These are phyloP conservation scores for Starmera stellimalicola DNA, from an alignment of 1,139 yeast species.

Conservation along the genomic window DNA sequence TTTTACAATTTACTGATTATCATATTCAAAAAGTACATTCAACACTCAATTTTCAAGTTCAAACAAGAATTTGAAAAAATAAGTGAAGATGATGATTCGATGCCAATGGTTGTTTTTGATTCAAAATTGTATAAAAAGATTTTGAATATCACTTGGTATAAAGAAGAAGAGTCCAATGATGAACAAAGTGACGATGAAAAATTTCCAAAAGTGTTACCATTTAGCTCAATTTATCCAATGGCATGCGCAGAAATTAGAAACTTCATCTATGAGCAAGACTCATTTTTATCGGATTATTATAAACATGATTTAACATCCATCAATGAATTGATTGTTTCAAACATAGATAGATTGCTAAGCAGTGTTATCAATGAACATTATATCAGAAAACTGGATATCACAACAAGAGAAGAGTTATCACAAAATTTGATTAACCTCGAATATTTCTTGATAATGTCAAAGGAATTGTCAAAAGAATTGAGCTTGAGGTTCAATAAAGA, in stretches of 20 bases:
- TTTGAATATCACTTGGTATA: constrained; percentile 58
- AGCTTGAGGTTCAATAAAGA: constrained; percentile 22
- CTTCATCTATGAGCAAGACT: constrained; percentile 50
- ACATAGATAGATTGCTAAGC: constrained; percentile 64
- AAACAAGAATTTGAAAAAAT: constrained; percentile 50
- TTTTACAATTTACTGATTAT: constrained; percentile 55
- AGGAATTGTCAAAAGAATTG: constrained; percentile 31
- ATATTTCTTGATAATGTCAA: constrained; percentile 56
- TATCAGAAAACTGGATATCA: constrained; percentile 53
- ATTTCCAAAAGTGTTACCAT: constrained; percentile 80
- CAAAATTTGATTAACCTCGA: constrained; percentile 85
- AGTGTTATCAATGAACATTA: constrained; percentile 63
- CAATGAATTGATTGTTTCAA: constrained; percentile 43
- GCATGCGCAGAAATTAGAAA: constrained; percentile 69
- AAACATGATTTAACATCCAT: constrained; percentile 46
- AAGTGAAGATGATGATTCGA: constrained; percentile 75
- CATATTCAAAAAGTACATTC: constrained; percentile 53
- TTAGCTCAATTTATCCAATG: constrained; percentile 81
- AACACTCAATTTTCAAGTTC: constrained; percentile 47
- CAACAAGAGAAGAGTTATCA: constrained; percentile 82
- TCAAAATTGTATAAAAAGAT: constrained; percentile 52
- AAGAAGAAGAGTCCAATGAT: constrained; percentile 26
- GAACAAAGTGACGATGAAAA: constrained; percentile 8
- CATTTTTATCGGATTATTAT: constrained; percentile 49
- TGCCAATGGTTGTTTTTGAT: constrained; percentile 70